Evolutionary conservation across 768 basidiomycete genomes (phyloP).

Genomic region (Gloeostereum incarnatum): DNA sequence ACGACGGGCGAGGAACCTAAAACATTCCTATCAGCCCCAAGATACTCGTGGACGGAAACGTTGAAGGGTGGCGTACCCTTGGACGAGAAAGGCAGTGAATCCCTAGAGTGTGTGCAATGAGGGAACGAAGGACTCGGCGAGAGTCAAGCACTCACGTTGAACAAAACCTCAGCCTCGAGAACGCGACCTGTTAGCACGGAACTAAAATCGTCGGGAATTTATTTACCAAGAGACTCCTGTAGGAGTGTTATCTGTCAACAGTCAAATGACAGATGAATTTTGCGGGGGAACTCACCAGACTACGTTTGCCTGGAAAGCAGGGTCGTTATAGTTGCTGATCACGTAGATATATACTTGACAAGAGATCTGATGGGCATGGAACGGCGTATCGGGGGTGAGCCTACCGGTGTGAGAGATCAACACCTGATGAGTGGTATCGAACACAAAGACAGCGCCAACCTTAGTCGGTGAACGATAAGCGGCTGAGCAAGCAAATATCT

Average conservation of each 20-base stretch:
- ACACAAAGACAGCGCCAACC: too few species aligned
- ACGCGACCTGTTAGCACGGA: not conserved
- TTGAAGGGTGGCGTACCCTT: constrained; percentile 24
- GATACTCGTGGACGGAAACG: not conserved
- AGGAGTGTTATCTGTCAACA: not conserved
- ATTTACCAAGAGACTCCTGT: constrained; percentile 30
- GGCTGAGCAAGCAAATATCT: too few species aligned
- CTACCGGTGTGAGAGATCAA: too few species aligned
- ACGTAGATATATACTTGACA: constrained; percentile 37
- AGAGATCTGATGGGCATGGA: too few species aligned
- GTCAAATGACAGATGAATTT: not conserved
- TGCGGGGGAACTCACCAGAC: constrained; percentile 1
- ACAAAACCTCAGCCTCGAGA: constrained; percentile 33
- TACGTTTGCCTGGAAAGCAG: not conserved
- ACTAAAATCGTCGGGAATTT: too few species aligned
- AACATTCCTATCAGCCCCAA: not conserved
- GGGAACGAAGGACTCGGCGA: too few species aligned
- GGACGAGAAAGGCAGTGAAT: constrained; percentile 40
- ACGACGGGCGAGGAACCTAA: constrained; percentile 39
- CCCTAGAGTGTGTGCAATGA: constrained; percentile 23
- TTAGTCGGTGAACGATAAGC: too few species aligned
- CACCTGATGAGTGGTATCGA: too few species aligned
- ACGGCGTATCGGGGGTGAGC: too few species aligned
- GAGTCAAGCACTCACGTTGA: constrained; percentile 23
- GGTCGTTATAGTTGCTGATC: constrained; percentile 29